A percentile compares a stretch with the other conserved stretches of the same genome.
phyloP scores from a whole-genome alignment of 345 rosid genomes.

The Trapa incisa region DNA sequence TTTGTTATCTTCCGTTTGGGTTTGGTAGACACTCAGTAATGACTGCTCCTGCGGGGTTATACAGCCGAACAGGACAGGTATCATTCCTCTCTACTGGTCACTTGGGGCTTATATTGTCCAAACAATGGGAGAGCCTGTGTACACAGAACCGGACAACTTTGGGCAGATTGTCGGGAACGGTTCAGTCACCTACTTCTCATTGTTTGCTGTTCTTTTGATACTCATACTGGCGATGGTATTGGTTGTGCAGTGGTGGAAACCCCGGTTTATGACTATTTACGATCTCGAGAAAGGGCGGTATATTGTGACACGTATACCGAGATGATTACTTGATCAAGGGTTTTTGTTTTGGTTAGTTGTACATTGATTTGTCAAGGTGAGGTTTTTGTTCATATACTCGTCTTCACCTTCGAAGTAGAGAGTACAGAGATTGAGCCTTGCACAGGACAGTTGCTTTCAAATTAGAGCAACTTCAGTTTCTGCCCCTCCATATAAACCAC shows the following conservation, averaged over 20 bases:
- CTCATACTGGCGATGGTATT: slow-evolving; percentile 18
- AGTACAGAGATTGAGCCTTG: no score
- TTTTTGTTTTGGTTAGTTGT: background rate
- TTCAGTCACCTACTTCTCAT: slow-evolving; percentile 23
- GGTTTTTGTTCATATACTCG: background rate
- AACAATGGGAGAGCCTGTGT: slow-evolving; percentile 16
- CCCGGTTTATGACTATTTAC: slow-evolving; percentile 16
- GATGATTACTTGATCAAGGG: background rate
- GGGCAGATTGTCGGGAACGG: slow-evolving; percentile 28
- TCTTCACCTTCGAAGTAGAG: background rate
- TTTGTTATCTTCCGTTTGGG: no score
- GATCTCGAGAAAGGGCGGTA: slow-evolving; percentile 19
- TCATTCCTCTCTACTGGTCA: slow-evolving; percentile 30
- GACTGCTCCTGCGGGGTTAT: slow-evolving; percentile 17
- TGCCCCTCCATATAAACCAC: no score
- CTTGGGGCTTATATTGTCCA: slow-evolving; percentile 36
- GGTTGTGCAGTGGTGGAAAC: slow-evolving; percentile 12
- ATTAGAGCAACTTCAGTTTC: no score
- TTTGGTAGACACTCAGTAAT: background rate
- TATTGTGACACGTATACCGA: slow-evolving; percentile 16
- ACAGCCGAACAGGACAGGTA: slow-evolving; percentile 13
- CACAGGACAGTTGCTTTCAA: no score
- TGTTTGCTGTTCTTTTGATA: slow-evolving; percentile 31
- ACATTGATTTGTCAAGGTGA: background rate
- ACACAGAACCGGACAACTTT: slow-evolving; percentile 10